Percentiles rank a stretch among this genome's conserved stretches.
phyloP scores from a whole-genome alignment of 169 alveolate species.

The Plasmodium ovale region DNA sequence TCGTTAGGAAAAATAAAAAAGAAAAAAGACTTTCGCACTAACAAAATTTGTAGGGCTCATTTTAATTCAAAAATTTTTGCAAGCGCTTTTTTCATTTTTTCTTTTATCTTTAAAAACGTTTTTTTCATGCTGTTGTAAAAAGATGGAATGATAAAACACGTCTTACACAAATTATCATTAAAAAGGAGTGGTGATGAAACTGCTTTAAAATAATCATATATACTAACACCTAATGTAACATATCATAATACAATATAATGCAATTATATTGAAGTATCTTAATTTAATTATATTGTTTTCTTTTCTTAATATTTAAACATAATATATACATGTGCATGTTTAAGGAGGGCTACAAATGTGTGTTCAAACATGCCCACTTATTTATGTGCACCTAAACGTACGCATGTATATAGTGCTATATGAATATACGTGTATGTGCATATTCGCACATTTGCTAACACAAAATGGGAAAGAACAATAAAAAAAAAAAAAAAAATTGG shows the following conservation, averaged over 20 bases:
- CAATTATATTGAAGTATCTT: not conserved
- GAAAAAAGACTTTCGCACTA: too few species aligned
- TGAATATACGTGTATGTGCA: not conserved
- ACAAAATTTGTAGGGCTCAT: too few species aligned
- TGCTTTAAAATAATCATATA: not conserved
- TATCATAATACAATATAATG: not conserved
- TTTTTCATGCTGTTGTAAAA: not conserved
- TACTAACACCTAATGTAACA: too few species aligned
- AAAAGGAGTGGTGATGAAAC: not conserved
- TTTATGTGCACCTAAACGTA: not conserved
- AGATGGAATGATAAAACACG: not conserved
- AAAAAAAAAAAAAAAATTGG: not conserved
- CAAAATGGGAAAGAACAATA: not conserved
- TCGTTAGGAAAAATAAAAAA: too few species aligned
- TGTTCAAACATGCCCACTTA: conserved; percentile 2
- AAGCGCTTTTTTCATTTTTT: too few species aligned
- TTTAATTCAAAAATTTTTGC: too few species aligned
- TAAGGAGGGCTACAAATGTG: not conserved
- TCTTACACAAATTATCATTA: not conserved
- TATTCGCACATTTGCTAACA: not conserved
- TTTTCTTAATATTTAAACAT: not conserved
- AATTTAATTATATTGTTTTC: not conserved
- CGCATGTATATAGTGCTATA: not conserved
- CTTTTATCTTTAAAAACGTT: too few species aligned
- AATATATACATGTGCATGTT: not conserved